A percentile compares a stretch with the other conserved stretches of the same genome.
phyloP scores from a whole-genome alignment of 768 basidiomycete species.

The Trametes elegans region DNA sequence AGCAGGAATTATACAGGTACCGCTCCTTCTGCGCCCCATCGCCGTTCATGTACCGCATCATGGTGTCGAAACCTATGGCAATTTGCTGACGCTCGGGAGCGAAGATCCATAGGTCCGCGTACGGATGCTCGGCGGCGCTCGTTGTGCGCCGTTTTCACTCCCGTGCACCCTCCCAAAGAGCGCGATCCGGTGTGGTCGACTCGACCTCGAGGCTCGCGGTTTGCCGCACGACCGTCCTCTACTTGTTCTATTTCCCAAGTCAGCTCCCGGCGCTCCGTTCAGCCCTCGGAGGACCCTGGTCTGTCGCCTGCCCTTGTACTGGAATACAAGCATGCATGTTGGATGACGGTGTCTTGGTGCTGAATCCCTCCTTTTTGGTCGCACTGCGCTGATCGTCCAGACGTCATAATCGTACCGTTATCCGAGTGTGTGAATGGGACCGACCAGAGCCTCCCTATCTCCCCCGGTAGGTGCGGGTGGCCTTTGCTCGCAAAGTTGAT shows the following conservation, averaged over 20 bases:
- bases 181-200: not conserved
- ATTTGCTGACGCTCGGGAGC: conserved; percentile 9
- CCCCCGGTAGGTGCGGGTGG: not conserved
- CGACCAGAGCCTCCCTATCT: conserved; percentile 1
- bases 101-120: conserved; percentile 9
- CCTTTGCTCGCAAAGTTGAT: too few species aligned
- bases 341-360: conserved; percentile 1
- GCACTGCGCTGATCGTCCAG: not conserved
- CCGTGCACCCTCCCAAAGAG: too few species aligned
- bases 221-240: not conserved
- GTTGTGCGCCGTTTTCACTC: not conserved
- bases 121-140: not conserved
- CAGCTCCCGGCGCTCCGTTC: conserved; percentile 15
- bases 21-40: too few species aligned
- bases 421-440: conserved; percentile 8
- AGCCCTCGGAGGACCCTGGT: conserved; percentile 13
- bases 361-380: not conserved
- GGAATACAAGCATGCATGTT: not conserved
- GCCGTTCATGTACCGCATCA: conserved; percentile 5
- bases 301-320: not conserved
- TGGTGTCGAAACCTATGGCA: not conserved
- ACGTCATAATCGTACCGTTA: conserved; percentile 5
- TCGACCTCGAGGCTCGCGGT: not conserved
- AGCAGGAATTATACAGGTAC: too few species aligned
- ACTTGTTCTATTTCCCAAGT: conserved; percentile 3